Evolutionary conservation across 2,329 filamentous ascomycete genomes (phyloP).

Genomic region (Fusarium cyanostomum): DNA sequence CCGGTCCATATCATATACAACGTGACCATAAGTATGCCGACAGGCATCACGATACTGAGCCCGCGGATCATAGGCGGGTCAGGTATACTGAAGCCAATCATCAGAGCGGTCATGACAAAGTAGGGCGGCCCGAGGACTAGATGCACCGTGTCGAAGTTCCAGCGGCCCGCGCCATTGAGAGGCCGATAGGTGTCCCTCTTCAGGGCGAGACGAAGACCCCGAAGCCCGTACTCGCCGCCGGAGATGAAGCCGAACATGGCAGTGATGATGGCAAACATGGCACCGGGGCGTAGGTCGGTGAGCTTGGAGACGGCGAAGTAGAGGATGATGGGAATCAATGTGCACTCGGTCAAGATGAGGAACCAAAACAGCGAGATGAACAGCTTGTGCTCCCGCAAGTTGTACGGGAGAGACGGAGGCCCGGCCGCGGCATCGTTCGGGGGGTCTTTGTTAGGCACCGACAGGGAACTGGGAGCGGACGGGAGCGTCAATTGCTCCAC

Average conservation of each 20-base stretch:
- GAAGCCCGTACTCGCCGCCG: slow-evolving; percentile 53
- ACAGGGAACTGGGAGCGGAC: slow-evolving; percentile 6
- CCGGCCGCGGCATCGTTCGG: not conserved
- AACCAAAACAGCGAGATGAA: slow-evolving; percentile 36
- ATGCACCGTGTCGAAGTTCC: slow-evolving; percentile 28
- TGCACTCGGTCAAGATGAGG: slow-evolving; percentile 39
- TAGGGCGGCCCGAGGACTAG: slow-evolving; percentile 20
- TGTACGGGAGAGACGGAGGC: slow-evolving; percentile 33
- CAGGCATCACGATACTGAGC: slow-evolving; percentile 30
- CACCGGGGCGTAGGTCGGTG: slow-evolving; percentile 31
- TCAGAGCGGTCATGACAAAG: slow-evolving; percentile 31
- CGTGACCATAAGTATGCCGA: slow-evolving; percentile 28
- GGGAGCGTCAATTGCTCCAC: not conserved
- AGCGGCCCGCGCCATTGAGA: slow-evolving; percentile 12
- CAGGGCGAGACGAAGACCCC: slow-evolving; percentile 11
- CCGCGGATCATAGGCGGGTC: slow-evolving; percentile 28
- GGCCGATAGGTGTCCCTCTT: slow-evolving; percentile 20
- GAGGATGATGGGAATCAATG: slow-evolving; percentile 54
- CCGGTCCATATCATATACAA: slow-evolving; percentile 31
- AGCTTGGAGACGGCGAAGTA: slow-evolving; percentile 55
- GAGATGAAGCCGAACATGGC: slow-evolving; percentile 59
- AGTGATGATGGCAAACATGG: slow-evolving; percentile 57
- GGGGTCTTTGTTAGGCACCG: not conserved
- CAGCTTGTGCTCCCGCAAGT: slow-evolving; percentile 39
- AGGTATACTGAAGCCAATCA: slow-evolving; percentile 31